These are phyloP conservation scores for Nissolia schottii DNA, from an alignment of 306 rosid genomes.

Conservation along the genomic window DNA sequence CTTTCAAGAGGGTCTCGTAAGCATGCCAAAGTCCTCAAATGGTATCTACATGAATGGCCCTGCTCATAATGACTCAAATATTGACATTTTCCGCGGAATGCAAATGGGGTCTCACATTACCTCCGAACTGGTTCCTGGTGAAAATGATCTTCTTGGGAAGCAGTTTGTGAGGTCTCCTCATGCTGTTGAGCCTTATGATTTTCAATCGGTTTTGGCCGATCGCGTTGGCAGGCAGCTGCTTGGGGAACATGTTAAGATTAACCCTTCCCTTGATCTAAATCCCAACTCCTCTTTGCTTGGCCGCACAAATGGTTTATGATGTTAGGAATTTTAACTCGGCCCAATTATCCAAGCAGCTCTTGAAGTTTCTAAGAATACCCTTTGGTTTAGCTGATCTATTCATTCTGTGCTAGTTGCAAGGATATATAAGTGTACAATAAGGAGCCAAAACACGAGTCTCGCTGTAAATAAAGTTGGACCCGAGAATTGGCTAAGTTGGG, in stretches of 20 bases:
- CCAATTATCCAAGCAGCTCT: constrained; percentile 21
- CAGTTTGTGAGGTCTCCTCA: constrained; percentile 47
- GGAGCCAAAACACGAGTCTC: constrained; percentile 41
- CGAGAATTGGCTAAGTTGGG: constrained; percentile 32
- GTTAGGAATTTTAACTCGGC: constrained; percentile 20
- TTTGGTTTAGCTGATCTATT: constrained; percentile 29
- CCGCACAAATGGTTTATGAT: constrained; percentile 61
- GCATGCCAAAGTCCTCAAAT: constrained; percentile 58
- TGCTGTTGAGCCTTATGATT: constrained; percentile 53
- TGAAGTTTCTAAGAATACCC: constrained; percentile 28
- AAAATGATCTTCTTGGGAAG: constrained; percentile 57
- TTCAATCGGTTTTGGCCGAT: constrained; percentile 87
- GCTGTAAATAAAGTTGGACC: constrained; percentile 44
- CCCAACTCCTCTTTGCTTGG: constrained; percentile 56
- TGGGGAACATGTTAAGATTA: constrained; percentile 58
- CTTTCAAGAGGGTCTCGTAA: constrained; percentile 76
- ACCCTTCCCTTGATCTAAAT: constrained; percentile 65
- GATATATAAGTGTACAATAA: constrained; percentile 50
- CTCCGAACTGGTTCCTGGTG: constrained; percentile 56
- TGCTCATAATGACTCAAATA: constrained; percentile 58
- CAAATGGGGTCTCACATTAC: constrained; percentile 69
- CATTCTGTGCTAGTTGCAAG: constrained; percentile 37
- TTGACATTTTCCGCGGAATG: constrained; percentile 71
- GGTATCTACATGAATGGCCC: constrained; percentile 46
- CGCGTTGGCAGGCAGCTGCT: constrained; percentile 81